phyloP scores from a whole-genome alignment of 768 basidiomycete genomes.

The Rhodotorula graminis region DNA sequence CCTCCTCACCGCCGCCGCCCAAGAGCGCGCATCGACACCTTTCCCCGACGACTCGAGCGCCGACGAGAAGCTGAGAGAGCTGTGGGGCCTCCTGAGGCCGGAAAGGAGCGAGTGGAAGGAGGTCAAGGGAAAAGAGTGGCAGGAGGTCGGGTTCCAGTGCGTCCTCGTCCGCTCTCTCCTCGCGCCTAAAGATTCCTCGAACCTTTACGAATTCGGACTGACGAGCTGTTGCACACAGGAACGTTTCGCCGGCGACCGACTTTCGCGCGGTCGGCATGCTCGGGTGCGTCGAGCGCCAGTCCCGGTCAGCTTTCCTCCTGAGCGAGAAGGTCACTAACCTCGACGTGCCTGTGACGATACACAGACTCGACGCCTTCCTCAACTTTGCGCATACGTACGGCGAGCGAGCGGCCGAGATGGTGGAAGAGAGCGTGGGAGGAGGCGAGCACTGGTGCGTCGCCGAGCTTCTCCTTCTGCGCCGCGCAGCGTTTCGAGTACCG shows the following conservation, averaged over 20 bases:
- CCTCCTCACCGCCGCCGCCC: slow-evolving; percentile 5
- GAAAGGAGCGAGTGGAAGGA: not conserved
- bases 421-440: slow-evolving; percentile 31
- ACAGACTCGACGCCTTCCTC: slow-evolving; percentile 11
- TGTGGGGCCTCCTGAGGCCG: slow-evolving; percentile 26
- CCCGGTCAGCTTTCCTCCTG: no score
- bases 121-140: slow-evolving; percentile 32
- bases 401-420: slow-evolving; percentile 18
- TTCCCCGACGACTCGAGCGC: not conserved
- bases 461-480: no score
- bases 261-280: slow-evolving; percentile 33
- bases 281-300: not conserved
- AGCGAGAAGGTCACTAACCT: not conserved
- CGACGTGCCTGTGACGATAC: rapidly evolving
- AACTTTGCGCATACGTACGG: slow-evolving; percentile 24
- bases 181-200: no score
- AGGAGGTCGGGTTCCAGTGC: slow-evolving; percentile 39
- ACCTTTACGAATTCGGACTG: no score
- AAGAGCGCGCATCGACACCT: not conserved
- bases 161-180: not conserved
- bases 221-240: not conserved
- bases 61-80: slow-evolving; percentile 2
- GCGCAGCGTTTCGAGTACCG: no score
- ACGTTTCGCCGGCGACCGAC: slow-evolving; percentile 23
- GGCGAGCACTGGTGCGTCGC: slow-evolving; percentile 17